These are phyloP conservation scores for Lepidium aucheri DNA, from an alignment of 345 rosid species.

Conservation along the genomic window DNA sequence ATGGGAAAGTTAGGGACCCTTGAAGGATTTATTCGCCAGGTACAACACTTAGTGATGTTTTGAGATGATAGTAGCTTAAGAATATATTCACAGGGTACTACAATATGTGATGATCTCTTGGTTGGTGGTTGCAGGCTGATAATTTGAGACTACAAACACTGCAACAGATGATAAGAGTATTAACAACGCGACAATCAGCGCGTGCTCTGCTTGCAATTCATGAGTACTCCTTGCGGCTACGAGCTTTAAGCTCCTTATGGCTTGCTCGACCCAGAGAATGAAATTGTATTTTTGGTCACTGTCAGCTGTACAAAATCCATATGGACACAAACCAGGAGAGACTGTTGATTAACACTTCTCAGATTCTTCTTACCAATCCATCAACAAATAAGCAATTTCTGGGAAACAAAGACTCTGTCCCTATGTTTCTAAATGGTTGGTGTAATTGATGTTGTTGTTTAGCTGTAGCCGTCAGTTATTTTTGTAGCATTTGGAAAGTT, in stretches of 20 bases:
- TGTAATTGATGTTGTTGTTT: slow-evolving; percentile 9
- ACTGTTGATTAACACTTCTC: slow-evolving; percentile 10
- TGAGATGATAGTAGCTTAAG: neutral
- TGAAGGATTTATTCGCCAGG: slow-evolving; percentile 96
- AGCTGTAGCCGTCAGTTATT: slow-evolving; percentile 9
- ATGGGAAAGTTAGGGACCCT: slow-evolving; percentile 99
- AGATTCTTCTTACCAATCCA: slow-evolving; percentile 6
- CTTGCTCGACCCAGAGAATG: slow-evolving; percentile 93
- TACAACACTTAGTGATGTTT: slow-evolving; percentile 19
- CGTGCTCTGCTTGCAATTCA: slow-evolving; percentile 90
- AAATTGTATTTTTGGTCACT: slow-evolving; percentile 9
- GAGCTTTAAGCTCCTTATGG: slow-evolving; percentile 98
- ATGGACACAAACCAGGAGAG: slow-evolving; percentile 19
- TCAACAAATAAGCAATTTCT: slow-evolving; percentile 17
- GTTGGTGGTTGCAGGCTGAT: slow-evolving; percentile 63
- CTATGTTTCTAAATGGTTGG: slow-evolving; percentile 13
- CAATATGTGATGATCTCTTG: neutral
- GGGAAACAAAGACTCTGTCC: slow-evolving; percentile 11
- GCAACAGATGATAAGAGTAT: slow-evolving; percentile 89
- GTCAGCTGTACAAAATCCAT: slow-evolving; percentile 25
- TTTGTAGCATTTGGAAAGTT: neutral
- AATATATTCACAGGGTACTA: neutral
- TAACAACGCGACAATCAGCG: slow-evolving; percentile 89
- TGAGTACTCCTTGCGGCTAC: slow-evolving; percentile 77
- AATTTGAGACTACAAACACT: slow-evolving; percentile 84